Percentiles rank a stretch among this genome's conserved stretches.
These are phyloP conservation scores for Schizophyllum amplum DNA, from an alignment of 1,284 basidiomycete genomes.

Conservation along the genomic window DNA sequence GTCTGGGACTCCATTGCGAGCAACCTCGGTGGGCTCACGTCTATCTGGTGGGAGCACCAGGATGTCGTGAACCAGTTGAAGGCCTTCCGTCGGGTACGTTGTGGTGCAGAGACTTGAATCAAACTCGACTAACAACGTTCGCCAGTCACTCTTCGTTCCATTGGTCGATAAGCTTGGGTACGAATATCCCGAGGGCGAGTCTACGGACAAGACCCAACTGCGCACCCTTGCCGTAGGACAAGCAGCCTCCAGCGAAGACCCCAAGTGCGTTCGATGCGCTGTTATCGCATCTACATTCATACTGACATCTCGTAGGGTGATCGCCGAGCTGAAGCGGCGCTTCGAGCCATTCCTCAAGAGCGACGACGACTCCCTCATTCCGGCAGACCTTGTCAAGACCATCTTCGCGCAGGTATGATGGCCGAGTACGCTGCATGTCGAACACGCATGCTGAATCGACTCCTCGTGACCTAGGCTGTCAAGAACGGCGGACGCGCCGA, in stretches of 20 bases:
- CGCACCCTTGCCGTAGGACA: slow-evolving; percentile 71
- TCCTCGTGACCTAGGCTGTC: slow-evolving; percentile 39
- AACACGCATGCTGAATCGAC: neutral
- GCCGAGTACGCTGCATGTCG: neutral
- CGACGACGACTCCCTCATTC: slow-evolving; percentile 75
- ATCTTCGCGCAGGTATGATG: slow-evolving; percentile 42
- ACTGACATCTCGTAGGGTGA: slow-evolving; percentile 41
- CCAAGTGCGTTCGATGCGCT: slow-evolving; percentile 37
- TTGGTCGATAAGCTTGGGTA: slow-evolving; percentile 78
- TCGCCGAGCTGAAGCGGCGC: slow-evolving; percentile 66
- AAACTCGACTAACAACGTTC: slow-evolving; percentile 3
- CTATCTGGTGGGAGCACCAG: slow-evolving; percentile 83
- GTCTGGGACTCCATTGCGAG: slow-evolving; percentile 66
- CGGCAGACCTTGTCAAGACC: slow-evolving; percentile 60
- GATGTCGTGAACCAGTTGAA: slow-evolving; percentile 54
- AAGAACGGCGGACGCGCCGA: slow-evolving; percentile 71
- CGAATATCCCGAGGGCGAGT: slow-evolving; percentile 64
- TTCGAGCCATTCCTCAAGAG: slow-evolving; percentile 70
- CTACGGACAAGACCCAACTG: slow-evolving; percentile 66
- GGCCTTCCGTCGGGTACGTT: slow-evolving; percentile 49
- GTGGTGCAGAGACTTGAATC: slow-evolving; percentile 14
- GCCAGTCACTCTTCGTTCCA: slow-evolving; percentile 68
- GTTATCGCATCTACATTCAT: slow-evolving; percentile 1
- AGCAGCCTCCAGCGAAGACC: slow-evolving; percentile 58
- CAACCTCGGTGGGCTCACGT: slow-evolving; percentile 49